Conservation (phyloP, 2,329 filamentous ascomycete species). For the Clonostachys rhizophaga region DNA sequence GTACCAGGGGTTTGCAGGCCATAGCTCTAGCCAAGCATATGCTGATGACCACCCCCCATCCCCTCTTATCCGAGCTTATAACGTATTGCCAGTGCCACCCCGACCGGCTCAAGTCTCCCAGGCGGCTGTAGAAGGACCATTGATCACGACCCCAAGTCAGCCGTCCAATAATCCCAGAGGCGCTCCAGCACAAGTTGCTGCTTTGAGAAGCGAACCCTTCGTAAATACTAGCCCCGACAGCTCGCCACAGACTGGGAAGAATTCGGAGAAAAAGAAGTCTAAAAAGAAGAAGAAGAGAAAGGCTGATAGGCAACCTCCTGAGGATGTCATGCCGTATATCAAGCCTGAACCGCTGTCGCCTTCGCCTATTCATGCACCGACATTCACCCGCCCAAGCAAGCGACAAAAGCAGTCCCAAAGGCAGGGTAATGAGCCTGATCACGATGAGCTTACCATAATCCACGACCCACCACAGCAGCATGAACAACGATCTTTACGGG, state of each 20-base stretch:
- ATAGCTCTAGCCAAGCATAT: conserved; percentile 10
- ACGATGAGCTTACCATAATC: conserved; percentile 28
- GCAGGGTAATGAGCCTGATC: conserved; percentile 21
- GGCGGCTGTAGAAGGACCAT: conserved; percentile 35
- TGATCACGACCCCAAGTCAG: conserved; percentile 6
- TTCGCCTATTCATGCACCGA: conserved; percentile 49
- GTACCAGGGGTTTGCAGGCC: too few relatives aligned
- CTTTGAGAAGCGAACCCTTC: conserved; percentile 45
- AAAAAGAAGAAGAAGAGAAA: conserved; percentile 47
- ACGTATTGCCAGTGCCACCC: conserved; percentile 68
- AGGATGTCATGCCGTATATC: conserved; percentile 49
- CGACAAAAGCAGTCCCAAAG: conserved; percentile 44
- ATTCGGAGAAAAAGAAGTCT: conserved; percentile 40
- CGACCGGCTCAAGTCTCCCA: conserved; percentile 68
- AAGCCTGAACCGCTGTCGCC: conserved; percentile 63
- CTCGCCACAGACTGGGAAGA: conserved; percentile 48
- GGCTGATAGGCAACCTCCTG: conserved; percentile 42
- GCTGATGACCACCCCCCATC: conserved; percentile 37
- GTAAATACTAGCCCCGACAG: conserved; percentile 54
- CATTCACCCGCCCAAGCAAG: conserved; percentile 51
- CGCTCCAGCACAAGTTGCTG: conserved; percentile 48
- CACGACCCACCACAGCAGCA: conserved; percentile 25
- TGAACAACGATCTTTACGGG: conserved; percentile 17
- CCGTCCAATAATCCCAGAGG: conserved; percentile 12
- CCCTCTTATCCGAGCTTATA: conserved; percentile 67